These are phyloP conservation scores for Sarocladium oryzae DNA, from an alignment of 2,329 filamentous ascomycete genomes.

Conservation along the genomic window DNA sequence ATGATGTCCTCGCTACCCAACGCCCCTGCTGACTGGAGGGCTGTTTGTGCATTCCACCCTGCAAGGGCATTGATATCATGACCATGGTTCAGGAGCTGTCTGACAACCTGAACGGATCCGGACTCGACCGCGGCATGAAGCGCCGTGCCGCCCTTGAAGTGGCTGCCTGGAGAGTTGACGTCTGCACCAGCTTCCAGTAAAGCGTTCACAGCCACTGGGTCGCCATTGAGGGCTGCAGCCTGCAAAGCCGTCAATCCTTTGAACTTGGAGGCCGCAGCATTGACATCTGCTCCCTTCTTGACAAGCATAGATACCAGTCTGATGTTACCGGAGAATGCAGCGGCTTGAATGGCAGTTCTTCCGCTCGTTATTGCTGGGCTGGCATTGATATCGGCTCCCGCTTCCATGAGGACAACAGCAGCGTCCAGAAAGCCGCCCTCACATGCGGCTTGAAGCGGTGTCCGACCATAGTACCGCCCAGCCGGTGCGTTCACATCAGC, in stretches of 20 bases:
- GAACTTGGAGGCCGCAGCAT: slow-evolving; percentile 18
- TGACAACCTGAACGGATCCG: slow-evolving; percentile 18
- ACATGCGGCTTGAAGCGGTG: slow-evolving; percentile 5
- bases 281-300: slow-evolving; percentile 25
- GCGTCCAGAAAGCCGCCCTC: background rate
- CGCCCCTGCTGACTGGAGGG: slow-evolving; percentile 2
- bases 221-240: slow-evolving; percentile 24
- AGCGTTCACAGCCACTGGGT: slow-evolving; percentile 26
- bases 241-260: slow-evolving; percentile 26
- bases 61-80: slow-evolving; percentile 22
- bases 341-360: slow-evolving; percentile 7
- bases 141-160: slow-evolving; percentile 24
- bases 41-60: slow-evolving; percentile 15
- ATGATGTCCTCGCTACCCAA: background rate
- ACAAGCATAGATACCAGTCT: slow-evolving; percentile 27
- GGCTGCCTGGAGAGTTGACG: slow-evolving; percentile 23
- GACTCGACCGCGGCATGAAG: slow-evolving; percentile 13
- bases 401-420: background rate
- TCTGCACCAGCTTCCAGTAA: slow-evolving; percentile 27
- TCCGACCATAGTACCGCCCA: background rate
- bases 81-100: slow-evolving; percentile 26
- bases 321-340: slow-evolving; percentile 7
- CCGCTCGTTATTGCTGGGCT: background rate
- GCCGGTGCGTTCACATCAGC: slow-evolving; percentile 14
- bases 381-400: slow-evolving; percentile 5